phyloP scores from a whole-genome alignment of 768 basidiomycete species.

The Solioccasus polychromus region DNA sequence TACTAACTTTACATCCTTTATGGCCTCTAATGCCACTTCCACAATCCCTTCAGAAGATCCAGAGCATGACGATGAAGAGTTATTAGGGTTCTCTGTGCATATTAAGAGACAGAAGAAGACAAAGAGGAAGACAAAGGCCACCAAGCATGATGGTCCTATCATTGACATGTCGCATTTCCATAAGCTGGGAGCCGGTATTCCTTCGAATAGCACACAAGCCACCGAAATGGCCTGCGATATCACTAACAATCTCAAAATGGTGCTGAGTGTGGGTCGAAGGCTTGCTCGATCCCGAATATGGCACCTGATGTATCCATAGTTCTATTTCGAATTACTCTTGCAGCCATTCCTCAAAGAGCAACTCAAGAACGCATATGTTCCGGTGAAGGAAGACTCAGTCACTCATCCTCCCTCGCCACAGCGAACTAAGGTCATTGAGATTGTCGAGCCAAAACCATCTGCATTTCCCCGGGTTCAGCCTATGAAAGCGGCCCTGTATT shows the following conservation, averaged over 20 bases:
- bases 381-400: background rate
- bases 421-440: background rate
- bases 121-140: constrained; percentile 18
- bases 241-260: constrained; percentile 21
- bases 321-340: constrained; percentile 23
- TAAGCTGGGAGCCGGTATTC: constrained; percentile 27
- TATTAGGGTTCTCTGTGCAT: constrained; percentile 3
- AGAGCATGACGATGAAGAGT: constrained; percentile 1
- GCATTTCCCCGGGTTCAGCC: constrained; percentile 51
- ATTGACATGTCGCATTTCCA: constrained; percentile 31
- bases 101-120: constrained; percentile 30
- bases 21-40: background rate
- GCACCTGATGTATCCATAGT: constrained; percentile 17
- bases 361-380: constrained; percentile 11
- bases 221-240: constrained; percentile 13
- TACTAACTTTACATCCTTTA: constrained; percentile 5
- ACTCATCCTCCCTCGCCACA: background rate
- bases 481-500: constrained; percentile 59
- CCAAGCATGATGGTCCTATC: constrained; percentile 4
- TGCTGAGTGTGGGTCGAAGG: constrained; percentile 26
- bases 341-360: constrained; percentile 11
- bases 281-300: no score
- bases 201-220: constrained; percentile 23
- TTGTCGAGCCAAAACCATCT: constrained; percentile 14
- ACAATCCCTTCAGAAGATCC: constrained; percentile 1